These are phyloP conservation scores for Elsinoe arachidis DNA, from an alignment of 2,329 filamentous ascomycete species.

Conservation along the genomic window DNA sequence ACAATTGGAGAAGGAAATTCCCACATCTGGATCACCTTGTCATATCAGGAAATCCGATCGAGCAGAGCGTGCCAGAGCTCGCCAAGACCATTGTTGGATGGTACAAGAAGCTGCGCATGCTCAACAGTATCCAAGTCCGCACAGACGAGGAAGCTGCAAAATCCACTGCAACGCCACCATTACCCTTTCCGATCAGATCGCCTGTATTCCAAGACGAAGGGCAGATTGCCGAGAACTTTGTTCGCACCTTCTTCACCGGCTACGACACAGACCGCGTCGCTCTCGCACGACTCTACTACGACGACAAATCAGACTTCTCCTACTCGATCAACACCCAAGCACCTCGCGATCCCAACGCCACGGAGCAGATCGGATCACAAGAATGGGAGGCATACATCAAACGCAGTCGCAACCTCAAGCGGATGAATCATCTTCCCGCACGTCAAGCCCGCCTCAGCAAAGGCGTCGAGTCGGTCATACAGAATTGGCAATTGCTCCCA, in stretches of 20 bases:
- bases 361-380: slow-evolving; percentile 35
- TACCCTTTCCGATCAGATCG: slow-evolving; percentile 52
- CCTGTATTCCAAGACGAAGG: slow-evolving; percentile 67
- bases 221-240: slow-evolving; percentile 65
- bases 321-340: slow-evolving; percentile 60
- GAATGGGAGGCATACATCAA: slow-evolving; percentile 70
- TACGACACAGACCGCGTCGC: slow-evolving; percentile 64
- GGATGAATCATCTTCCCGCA: slow-evolving; percentile 52
- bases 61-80: slow-evolving; percentile 42
- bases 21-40: slow-evolving; percentile 71
- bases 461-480: slow-evolving; percentile 56
- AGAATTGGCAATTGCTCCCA: slow-evolving; percentile 63
- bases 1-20: slow-evolving; percentile 72
- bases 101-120: slow-evolving; percentile 70
- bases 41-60: slow-evolving; percentile 66
- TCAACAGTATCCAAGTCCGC: slow-evolving; percentile 68
- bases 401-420: slow-evolving; percentile 67
- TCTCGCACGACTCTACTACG: slow-evolving; percentile 62
- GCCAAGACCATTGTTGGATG: slow-evolving; percentile 63
- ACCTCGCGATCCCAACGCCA: slow-evolving; percentile 36
- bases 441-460: slow-evolving; percentile 58
- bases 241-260: slow-evolving; percentile 62
- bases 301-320: slow-evolving; percentile 66
- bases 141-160: slow-evolving; percentile 61
- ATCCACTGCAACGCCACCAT: slow-evolving; percentile 44